Conservation (phyloP, 441 rosid genomes). For the Pelargonium australe region DNA sequence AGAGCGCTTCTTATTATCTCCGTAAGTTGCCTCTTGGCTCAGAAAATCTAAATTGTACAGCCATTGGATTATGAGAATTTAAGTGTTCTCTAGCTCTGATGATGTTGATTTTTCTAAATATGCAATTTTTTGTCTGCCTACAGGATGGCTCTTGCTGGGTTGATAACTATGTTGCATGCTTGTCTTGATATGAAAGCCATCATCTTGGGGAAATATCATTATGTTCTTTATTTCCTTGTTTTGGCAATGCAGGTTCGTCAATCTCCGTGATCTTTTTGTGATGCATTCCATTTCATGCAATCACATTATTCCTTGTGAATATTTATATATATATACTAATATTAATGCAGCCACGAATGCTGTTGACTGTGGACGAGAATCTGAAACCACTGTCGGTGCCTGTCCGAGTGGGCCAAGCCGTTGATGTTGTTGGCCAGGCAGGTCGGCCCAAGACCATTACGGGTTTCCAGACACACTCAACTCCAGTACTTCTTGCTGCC, state of each 20-base stretch:
- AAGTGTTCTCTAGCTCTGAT: background rate
- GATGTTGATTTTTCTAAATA: background rate
- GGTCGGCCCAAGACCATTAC: conserved; percentile 92
- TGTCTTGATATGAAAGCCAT: conserved; percentile 89
- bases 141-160: conserved; percentile 89
- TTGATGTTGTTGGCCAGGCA: conserved; percentile 92
- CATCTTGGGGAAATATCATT: conserved; percentile 78
- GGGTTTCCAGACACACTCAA: conserved; percentile 89
- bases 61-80: background rate
- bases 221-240: conserved; percentile 77
- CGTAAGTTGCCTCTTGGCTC: conserved; percentile 40
- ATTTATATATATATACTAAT: background rate
- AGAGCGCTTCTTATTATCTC: conserved; percentile 74
- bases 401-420: conserved; percentile 89
- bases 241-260: conserved; percentile 85
- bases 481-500: conserved; percentile 88
- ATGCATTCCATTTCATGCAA: background rate
- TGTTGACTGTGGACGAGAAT: conserved; percentile 71
- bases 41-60: background rate
- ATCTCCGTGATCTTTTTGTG: background rate
- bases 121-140: conserved; percentile 12
- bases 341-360: conserved; percentile 76
- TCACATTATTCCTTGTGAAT: background rate
- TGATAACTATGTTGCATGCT: conserved; percentile 65
- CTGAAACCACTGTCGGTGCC: conserved; percentile 77